Evolutionary conservation across 2,329 filamentous ascomycete species (phyloP).

Genomic region (Fusarium sacchari): DNA sequence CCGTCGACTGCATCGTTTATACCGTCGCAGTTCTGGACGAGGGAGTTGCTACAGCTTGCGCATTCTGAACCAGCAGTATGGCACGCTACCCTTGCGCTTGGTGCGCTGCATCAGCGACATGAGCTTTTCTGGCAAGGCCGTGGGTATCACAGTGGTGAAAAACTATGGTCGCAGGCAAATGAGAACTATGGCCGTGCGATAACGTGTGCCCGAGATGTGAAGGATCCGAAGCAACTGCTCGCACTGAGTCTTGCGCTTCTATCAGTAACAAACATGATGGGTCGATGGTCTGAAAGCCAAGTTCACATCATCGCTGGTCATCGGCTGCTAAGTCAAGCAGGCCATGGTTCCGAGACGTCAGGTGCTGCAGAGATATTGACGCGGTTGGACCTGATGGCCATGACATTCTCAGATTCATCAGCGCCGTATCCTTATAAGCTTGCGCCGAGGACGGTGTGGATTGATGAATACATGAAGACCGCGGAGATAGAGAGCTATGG

Average conservation of each 20-base stretch:
- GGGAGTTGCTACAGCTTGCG: constrained; percentile 47
- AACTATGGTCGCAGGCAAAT: constrained; percentile 35
- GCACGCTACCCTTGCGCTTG: constrained; percentile 49
- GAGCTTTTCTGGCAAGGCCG: constrained; percentile 26
- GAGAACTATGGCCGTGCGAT: constrained; percentile 45
- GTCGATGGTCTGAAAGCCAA: constrained; percentile 45
- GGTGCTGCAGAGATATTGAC: constrained; percentile 42
- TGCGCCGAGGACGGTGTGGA: constrained; percentile 11
- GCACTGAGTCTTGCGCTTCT: constrained; percentile 48
- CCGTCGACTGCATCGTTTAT: constrained; percentile 43
- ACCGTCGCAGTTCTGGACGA: constrained; percentile 48
- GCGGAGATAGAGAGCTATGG: constrained; percentile 31
- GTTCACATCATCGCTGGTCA: constrained; percentile 47
- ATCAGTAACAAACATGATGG: constrained; percentile 47
- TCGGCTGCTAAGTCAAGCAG: constrained; percentile 38
- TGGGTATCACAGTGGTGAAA: neutral
- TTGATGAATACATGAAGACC: constrained; percentile 22
- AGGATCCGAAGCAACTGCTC: constrained; percentile 41
- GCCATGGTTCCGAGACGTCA: constrained; percentile 14
- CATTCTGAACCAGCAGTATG: constrained; percentile 50
- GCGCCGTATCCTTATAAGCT: constrained; percentile 45
- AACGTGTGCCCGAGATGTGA: constrained; percentile 41
- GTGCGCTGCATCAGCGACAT: constrained; percentile 47
- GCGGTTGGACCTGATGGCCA: constrained; percentile 48
- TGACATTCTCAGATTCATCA: constrained; percentile 47